Evolutionary conservation across 305 asterid genomes (phyloP).

Genomic region (Solanum hybrid): DNA sequence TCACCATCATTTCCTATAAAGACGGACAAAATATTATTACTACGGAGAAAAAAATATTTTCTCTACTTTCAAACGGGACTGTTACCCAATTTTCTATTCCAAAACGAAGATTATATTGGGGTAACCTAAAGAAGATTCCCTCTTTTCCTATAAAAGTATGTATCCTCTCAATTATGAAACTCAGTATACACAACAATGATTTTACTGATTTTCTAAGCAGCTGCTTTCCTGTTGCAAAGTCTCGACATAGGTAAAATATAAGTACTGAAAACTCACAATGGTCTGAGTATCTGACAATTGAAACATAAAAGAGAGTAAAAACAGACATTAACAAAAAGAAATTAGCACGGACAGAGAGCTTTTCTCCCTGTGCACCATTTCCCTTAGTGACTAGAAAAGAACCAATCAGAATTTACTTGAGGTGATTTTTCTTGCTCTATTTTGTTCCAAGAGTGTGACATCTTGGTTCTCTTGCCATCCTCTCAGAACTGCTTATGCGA

Average conservation of each 20-base stretch:
- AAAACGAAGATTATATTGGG: not conserved
- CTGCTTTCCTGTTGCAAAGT: not conserved
- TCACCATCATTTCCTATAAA: not conserved
- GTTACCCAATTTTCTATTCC: not conserved
- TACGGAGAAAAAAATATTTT: not conserved
- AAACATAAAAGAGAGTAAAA: not conserved
- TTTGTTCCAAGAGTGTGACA: not conserved
- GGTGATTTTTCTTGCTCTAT: not conserved
- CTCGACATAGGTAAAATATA: not conserved
- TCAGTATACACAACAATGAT: not conserved
- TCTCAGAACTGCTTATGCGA: not conserved
- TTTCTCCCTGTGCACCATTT: not conserved
- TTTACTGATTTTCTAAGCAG: not conserved
- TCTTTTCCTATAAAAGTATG: not conserved
- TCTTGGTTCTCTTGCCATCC: not conserved
- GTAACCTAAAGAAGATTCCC: not conserved
- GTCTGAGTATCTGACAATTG: not conserved
- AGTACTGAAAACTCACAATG: not conserved
- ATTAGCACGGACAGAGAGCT: not conserved
- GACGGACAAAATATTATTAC: not conserved
- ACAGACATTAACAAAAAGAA: not conserved
- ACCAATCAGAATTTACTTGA: not conserved
- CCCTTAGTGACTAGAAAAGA: not conserved
- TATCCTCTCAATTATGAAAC: not conserved
- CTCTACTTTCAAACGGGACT: not conserved